A percentile compares a stretch with the other conserved stretches of the same genome.
These are phyloP conservation scores for Ceratobasidium sp. DNA, from an alignment of 1,284 basidiomycete genomes.

Conservation along the genomic window DNA sequence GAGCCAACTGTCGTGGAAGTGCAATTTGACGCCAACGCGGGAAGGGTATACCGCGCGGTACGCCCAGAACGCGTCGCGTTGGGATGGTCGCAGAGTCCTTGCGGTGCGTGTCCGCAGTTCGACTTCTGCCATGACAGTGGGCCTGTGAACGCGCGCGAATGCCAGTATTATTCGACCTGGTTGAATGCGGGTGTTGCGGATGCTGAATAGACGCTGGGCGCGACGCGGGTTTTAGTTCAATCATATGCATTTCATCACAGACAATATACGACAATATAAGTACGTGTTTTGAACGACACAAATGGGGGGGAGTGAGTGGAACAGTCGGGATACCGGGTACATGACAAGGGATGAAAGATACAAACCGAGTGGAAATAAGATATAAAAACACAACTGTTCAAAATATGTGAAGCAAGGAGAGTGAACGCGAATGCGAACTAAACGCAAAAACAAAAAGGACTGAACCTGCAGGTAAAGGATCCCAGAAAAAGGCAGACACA, in stretches of 20 bases:
- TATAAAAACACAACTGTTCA: conserved; percentile 2
- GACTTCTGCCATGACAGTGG: conserved; percentile 81
- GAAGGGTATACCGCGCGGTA: conserved; percentile 77
- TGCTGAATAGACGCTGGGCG: not conserved
- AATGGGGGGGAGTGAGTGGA: not conserved
- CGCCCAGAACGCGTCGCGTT: conserved; percentile 67
- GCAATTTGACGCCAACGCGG: conserved; percentile 55
- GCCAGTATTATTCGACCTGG: conserved; percentile 82
- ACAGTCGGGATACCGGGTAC: conserved; percentile 8
- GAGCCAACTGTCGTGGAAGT: conserved; percentile 48
- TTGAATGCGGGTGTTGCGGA: conserved; percentile 57
- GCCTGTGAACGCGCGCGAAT: conserved; percentile 81
- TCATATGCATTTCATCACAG: too few relatives aligned
- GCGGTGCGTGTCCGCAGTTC: conserved; percentile 80
- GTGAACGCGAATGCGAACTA: not conserved
- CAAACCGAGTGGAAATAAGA: conserved; percentile 12
- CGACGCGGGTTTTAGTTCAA: not conserved
- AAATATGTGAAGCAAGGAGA: not conserved
- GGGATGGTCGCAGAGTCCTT: conserved; percentile 78
- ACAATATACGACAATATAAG: not conserved
- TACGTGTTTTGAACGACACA: not conserved
- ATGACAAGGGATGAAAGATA: conserved; percentile 18
- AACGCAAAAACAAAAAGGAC: not conserved
- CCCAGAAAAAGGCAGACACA: not conserved
- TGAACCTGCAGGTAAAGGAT: not conserved